Evolutionary conservation across 2,329 filamentous ascomycete species (phyloP).

Genomic region (Fusarium proliferatum): DNA sequence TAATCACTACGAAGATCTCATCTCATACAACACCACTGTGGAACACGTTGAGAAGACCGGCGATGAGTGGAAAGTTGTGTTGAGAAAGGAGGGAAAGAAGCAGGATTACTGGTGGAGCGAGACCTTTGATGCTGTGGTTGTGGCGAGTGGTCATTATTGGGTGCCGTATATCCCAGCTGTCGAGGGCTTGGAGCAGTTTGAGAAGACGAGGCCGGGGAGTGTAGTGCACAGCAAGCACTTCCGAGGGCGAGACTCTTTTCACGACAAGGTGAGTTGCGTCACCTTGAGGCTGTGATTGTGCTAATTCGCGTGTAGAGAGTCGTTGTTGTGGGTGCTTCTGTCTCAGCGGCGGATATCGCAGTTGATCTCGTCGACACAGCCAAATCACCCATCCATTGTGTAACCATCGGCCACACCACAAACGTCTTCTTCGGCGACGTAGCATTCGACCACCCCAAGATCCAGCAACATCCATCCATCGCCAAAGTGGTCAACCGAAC

Average conservation of each 20-base stretch:
- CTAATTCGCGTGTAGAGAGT: conserved; percentile 56
- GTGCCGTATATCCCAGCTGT: conserved; percentile 67
- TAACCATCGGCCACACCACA: conserved; percentile 59
- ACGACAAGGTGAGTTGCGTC: conserved; percentile 54
- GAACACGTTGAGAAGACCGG: conserved; percentile 65
- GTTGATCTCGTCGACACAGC: conserved; percentile 61
- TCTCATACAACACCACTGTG: conserved; percentile 70
- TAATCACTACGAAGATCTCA: conserved; percentile 63
- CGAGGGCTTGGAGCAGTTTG: conserved; percentile 60
- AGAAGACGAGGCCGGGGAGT: conserved; percentile 58
- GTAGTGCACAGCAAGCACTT: conserved; percentile 68
- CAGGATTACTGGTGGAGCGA: conserved; percentile 72
- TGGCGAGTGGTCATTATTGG: conserved; percentile 70
- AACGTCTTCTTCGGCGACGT: conserved; percentile 68
- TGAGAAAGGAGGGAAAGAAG: conserved; percentile 52
- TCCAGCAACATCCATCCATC: conserved; percentile 60
- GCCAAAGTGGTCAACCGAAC: conserved; percentile 57
- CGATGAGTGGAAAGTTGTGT: conserved; percentile 63
- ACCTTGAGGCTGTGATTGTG: rapidly evolving
- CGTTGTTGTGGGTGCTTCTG: conserved; percentile 71
- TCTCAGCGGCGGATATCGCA: conserved; percentile 72
- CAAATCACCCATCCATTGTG: conserved; percentile 61
- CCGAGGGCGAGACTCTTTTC: conserved; percentile 58
- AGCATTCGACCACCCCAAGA: conserved; percentile 69
- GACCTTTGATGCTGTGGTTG: conserved; percentile 69